phyloP scores from a whole-genome alignment of 306 rosid species.

The Quercus wislizeni region DNA sequence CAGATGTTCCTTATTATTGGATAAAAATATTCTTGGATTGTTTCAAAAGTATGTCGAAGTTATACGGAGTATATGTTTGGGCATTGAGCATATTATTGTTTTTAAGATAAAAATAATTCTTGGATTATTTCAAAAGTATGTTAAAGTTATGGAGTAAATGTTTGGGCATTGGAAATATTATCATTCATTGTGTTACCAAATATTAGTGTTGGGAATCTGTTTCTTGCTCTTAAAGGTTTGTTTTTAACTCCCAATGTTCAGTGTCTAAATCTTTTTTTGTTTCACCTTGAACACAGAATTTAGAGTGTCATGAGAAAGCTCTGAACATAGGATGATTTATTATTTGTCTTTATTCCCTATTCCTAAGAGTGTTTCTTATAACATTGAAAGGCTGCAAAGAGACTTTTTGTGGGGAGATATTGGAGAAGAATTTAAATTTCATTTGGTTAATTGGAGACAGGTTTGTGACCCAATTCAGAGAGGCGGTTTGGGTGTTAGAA shows the following conservation, averaged over 20 bases:
- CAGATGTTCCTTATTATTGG: not conserved
- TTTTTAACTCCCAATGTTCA: not conserved
- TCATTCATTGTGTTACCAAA: not conserved
- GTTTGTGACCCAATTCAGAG: too few relatives aligned
- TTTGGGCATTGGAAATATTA: not conserved
- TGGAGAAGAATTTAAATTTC: too few relatives aligned
- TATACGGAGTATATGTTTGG: not conserved
- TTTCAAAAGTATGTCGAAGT: not conserved
- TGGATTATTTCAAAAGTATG: not conserved
- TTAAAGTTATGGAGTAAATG: not conserved
- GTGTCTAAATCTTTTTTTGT: not conserved
- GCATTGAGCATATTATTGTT: not conserved
- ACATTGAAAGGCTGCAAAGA: too few relatives aligned
- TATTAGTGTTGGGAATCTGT: not conserved
- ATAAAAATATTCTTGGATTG: not conserved
- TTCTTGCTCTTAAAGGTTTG: not conserved
- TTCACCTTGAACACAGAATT: not conserved
- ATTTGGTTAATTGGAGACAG: too few relatives aligned
- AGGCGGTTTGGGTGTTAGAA: too few relatives aligned
- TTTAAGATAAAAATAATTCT: not conserved
- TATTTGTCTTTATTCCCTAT: too few relatives aligned
- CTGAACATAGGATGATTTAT: too few relatives aligned
- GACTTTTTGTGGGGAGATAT: too few relatives aligned
- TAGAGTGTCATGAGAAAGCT: too few relatives aligned
- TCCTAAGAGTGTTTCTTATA: too few relatives aligned